Conservation (phyloP, 768 basidiomycete species). For the Kockovaella imperatae region DNA sequence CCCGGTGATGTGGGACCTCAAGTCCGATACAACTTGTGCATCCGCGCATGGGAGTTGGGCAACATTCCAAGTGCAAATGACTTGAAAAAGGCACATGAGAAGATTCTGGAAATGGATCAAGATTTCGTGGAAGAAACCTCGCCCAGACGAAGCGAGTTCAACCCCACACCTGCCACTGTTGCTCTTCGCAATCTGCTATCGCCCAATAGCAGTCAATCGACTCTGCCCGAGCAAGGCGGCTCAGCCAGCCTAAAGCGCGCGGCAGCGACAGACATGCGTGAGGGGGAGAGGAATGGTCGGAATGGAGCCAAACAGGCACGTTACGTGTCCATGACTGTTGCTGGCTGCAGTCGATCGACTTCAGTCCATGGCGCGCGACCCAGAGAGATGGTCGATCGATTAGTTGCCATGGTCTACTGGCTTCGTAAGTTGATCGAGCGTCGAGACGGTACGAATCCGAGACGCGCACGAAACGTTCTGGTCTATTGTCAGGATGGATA, state of each 20-base stretch:
- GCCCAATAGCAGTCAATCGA: constrained; percentile 3
- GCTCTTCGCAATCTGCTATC: constrained; percentile 33
- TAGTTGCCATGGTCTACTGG: constrained; percentile 36
- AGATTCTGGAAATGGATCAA: constrained; percentile 15
- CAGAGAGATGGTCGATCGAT: constrained; percentile 25
- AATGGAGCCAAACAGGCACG: neutral
- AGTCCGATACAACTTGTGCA: constrained; percentile 28
- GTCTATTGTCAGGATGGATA: constrained; percentile 44
- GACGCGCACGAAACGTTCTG: constrained; percentile 23
- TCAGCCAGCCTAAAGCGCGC: constrained; percentile 10
- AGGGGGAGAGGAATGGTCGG: constrained; percentile 1
- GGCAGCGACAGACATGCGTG: constrained; percentile 7
- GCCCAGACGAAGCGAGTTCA: constrained; percentile 13
- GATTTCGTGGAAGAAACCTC: no score
- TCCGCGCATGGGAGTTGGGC: constrained; percentile 25
- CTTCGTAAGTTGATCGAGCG: constrained; percentile 35
- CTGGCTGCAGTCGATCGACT: constrained; percentile 29
- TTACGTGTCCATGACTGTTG: constrained; percentile 24
- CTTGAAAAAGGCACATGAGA: constrained; percentile 12
- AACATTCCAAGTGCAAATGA: constrained; percentile 23
- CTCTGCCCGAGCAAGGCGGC: constrained; percentile 5
- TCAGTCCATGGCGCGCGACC: constrained; percentile 23
- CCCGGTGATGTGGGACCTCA: constrained; percentile 14
- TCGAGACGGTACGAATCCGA: constrained; percentile 11
- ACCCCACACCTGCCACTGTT: constrained; percentile 29